Percentiles rank a stretch among this genome's conserved stretches.
phyloP scores from a whole-genome alignment of 108 stramenopile species.

The Skeletonema marinoi region DNA sequence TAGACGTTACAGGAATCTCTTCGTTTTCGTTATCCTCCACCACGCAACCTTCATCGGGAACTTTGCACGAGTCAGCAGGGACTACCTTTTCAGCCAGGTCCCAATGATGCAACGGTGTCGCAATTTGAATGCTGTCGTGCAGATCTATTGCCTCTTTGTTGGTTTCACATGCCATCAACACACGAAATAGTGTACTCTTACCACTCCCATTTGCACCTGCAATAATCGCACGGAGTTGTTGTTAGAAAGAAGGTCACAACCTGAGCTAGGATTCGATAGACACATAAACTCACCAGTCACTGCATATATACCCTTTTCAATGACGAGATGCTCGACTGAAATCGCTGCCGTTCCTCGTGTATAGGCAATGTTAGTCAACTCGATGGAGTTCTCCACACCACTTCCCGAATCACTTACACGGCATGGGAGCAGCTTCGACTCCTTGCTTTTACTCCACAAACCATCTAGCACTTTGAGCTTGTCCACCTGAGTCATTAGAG shows the following conservation, averaged over 20 bases:
- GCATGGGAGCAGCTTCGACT: constrained; percentile 63
- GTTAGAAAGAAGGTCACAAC: background rate
- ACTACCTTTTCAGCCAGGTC: constrained; percentile 51
- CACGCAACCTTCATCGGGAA: constrained; percentile 52
- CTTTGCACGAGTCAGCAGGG: constrained; percentile 50
- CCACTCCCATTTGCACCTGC: constrained; percentile 56
- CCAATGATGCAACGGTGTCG: constrained; percentile 59
- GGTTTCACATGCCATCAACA: constrained; percentile 82
- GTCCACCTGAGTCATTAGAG: constrained; percentile 80
- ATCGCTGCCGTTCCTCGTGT: constrained; percentile 78
- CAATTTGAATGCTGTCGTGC: constrained; percentile 70
- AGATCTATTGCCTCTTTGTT: constrained; percentile 78
- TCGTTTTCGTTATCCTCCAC: constrained; percentile 34
- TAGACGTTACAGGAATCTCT: constrained; percentile 58
- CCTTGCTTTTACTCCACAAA: constrained; percentile 72
- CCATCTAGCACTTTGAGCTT: constrained; percentile 62
- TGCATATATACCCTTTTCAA: constrained; percentile 83
- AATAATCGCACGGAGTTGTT: background rate
- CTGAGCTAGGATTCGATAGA: background rate
- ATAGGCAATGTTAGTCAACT: constrained; percentile 69
- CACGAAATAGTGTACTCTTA: constrained; percentile 72
- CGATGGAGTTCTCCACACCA: constrained; percentile 27
- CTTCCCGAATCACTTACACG: constrained; percentile 30
- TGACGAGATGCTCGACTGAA: constrained; percentile 65
- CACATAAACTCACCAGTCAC: constrained; percentile 64